phyloP scores from a whole-genome alignment of 2,329 filamentous ascomycete genomes.

The Nothomitra cinnamomea region DNA sequence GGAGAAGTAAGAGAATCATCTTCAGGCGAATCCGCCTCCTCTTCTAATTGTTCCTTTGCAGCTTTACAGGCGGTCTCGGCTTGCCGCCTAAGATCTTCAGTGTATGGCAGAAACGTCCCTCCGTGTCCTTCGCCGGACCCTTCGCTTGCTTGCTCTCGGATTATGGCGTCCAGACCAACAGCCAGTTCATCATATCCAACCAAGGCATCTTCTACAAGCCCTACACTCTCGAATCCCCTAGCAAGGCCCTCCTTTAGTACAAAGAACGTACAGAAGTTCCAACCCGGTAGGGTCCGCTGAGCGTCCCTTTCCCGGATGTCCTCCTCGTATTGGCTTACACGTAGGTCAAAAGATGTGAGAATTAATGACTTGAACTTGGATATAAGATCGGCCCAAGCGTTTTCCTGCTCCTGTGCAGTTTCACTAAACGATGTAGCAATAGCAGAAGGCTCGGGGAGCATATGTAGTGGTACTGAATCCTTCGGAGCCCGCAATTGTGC shows the following conservation, averaged over 20 bases:
- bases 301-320: constrained; percentile 90
- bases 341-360: constrained; percentile 71
- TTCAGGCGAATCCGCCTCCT: constrained; percentile 1
- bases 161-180: constrained; percentile 66
- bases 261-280: constrained; percentile 99
- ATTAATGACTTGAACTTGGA: constrained; percentile 77
- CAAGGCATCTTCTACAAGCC: constrained; percentile 84
- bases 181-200: constrained; percentile 90
- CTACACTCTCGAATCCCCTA: constrained; percentile 87
- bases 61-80: constrained; percentile 23
- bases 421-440: constrained; percentile 5
- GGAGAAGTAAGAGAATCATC: constrained; percentile 34
- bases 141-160: constrained; percentile 51
- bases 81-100: constrained; percentile 51
- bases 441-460: constrained; percentile 19
- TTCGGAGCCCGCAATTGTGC: constrained; percentile 65
- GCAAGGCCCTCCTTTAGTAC: constrained; percentile 92
- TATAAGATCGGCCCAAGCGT: constrained; percentile 70
- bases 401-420: constrained; percentile 50
- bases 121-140: constrained; percentile 48
- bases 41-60: not conserved
- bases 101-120: constrained; percentile 53
- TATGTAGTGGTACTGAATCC: constrained; percentile 26
- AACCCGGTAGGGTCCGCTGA: constrained; percentile 73
- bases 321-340: constrained; percentile 89